Evolutionary conservation across 805 yeast genomes (phyloP).

Genomic region (Candida ficus): DNA sequence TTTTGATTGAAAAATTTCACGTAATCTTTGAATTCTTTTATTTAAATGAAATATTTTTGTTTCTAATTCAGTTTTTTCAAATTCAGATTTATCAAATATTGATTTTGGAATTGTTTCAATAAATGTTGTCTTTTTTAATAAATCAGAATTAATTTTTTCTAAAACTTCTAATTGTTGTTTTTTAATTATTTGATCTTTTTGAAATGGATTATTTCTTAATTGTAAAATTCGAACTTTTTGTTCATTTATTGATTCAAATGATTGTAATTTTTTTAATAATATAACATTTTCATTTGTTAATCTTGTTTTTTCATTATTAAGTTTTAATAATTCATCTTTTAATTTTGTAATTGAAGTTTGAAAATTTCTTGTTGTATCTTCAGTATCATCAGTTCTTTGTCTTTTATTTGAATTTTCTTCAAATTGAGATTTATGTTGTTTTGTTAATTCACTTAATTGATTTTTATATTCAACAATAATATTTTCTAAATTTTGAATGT

Average conservation of each 20-base stretch:
- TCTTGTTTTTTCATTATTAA: conserved; percentile 32
- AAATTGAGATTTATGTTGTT: conserved; percentile 35
- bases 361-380: conserved; percentile 18
- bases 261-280: conserved; percentile 34
- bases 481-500: conserved; percentile 22
- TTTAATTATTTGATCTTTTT: conserved; percentile 57
- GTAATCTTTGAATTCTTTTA: conserved; percentile 48
- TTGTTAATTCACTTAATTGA: conserved; percentile 20
- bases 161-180: conserved; percentile 45
- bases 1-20: conserved; percentile 55
- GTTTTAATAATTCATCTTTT: conserved; percentile 37
- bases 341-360: conserved; percentile 28
- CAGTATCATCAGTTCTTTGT: conserved; percentile 22
- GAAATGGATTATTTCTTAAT: conserved; percentile 60
- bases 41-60: conserved; percentile 40
- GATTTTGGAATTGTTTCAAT: conserved; percentile 48
- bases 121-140: conserved; percentile 30
- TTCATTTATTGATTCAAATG: conserved; percentile 30
- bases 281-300: conserved; percentile 31
- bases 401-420: conserved; percentile 24
- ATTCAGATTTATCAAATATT: conserved; percentile 55
- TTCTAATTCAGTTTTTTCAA: conserved; percentile 47
- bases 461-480: conserved; percentile 51
- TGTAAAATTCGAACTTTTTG: conserved; percentile 50
- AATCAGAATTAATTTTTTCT: conserved; percentile 51